Evolutionary conservation across 2,329 filamentous ascomycete species (phyloP).

Genomic region (Geosmithia putterillii): DNA sequence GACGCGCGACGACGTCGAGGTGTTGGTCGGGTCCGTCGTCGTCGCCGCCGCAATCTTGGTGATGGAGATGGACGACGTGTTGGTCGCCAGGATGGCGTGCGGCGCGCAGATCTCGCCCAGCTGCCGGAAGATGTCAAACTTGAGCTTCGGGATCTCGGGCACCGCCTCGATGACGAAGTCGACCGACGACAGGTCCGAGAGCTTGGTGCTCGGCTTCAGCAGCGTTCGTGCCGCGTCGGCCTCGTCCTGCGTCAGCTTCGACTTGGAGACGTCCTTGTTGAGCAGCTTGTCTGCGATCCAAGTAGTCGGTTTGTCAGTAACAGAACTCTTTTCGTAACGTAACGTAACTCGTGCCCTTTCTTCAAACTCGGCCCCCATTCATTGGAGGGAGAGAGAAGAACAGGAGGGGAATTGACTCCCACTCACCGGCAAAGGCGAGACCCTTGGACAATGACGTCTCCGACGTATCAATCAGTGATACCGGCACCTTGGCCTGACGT

Average conservation of each 20-base stretch:
- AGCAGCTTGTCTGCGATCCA: constrained; percentile 68
- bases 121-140: constrained; percentile 74
- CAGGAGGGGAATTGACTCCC: neutral
- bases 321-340: no score
- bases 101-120: constrained; percentile 71
- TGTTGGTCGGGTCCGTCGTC: constrained; percentile 63
- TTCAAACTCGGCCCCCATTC: no score
- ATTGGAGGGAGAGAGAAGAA: no score
- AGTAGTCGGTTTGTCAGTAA: constrained; percentile 8
- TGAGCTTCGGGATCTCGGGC: constrained; percentile 80
- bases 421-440: constrained; percentile 69
- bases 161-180: constrained; percentile 98
- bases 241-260: constrained; percentile 70
- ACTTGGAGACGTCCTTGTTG: constrained; percentile 82
- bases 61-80: constrained; percentile 97
- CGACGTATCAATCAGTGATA: constrained; percentile 75
- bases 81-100: constrained; percentile 87
- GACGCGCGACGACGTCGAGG: constrained; percentile 73
- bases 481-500: constrained; percentile 69
- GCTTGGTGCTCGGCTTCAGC: constrained; percentile 56
- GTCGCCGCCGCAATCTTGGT: constrained; percentile 89
- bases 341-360: no score
- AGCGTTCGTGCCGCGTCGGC: constrained; percentile 61
- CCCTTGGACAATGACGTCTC: constrained; percentile 81
- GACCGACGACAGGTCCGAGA: constrained; percentile 67